Percentiles rank a stretch among this genome's conserved stretches.
phyloP scores from a whole-genome alignment of 345 rosid species.

The Conringia planisiliqua region DNA sequence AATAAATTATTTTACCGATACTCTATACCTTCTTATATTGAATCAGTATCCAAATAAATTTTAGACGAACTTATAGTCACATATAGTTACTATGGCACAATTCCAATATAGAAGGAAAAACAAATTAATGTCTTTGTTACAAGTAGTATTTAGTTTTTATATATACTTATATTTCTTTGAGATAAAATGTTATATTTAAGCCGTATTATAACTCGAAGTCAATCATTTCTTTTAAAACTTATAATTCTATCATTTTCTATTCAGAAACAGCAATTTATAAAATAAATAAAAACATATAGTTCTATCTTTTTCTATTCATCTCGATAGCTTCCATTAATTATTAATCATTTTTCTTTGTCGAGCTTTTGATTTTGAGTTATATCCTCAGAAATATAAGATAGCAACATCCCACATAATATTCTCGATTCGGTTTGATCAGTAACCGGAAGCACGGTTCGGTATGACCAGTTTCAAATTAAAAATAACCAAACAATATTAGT shows the following conservation, averaged over 20 bases:
- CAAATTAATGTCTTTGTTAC: no score
- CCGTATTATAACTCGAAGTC: no score
- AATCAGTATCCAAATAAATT: background rate
- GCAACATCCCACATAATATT: background rate
- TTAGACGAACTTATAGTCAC: no score
- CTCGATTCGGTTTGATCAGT: background rate
- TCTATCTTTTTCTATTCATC: background rate
- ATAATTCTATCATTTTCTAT: no score
- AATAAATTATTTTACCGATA: background rate
- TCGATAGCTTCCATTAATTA: background rate
- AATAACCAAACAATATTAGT: background rate
- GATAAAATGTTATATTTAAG: no score
- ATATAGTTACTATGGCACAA: no score
- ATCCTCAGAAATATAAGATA: background rate
- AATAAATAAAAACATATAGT: no score
- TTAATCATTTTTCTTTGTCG: background rate
- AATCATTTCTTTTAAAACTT: no score
- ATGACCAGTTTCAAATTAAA: background rate
- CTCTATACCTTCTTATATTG: background rate
- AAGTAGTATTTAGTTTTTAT: no score
- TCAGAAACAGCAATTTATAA: no score
- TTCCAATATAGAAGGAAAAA: no score
- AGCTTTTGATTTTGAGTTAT: background rate
- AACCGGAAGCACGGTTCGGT: constrained; percentile 14
- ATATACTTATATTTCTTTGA: no score